A percentile compares a stretch with the other conserved stretches of the same genome.
phyloP scores from a whole-genome alignment of 805 yeast genomes.

The Metschnikowia borealis region DNA sequence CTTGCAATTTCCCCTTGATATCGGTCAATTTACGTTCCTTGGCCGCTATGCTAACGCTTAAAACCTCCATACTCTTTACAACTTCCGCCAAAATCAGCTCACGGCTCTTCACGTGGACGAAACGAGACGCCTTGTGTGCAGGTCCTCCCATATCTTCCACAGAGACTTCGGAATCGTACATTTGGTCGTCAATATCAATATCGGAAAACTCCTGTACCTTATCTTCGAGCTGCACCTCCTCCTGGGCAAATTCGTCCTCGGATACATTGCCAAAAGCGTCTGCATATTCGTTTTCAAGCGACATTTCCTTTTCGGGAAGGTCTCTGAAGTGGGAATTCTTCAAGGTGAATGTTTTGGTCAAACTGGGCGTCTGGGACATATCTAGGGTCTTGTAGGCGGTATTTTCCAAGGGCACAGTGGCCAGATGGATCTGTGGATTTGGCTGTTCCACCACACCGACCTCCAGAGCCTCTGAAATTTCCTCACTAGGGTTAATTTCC shows the following conservation, averaged over 20 bases:
- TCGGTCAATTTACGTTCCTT: background rate
- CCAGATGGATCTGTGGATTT: too few relatives aligned
- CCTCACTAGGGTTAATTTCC: background rate
- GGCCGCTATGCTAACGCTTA: background rate
- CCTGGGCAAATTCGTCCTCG: conserved; percentile 6
- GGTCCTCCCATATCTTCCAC: background rate
- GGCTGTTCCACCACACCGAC: background rate
- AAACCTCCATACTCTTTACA: background rate
- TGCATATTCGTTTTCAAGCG: conserved; percentile 12
- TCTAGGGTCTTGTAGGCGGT: conserved; percentile 13
- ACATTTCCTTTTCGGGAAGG: background rate
- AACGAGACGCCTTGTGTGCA: background rate
- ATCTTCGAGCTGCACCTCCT: conserved; percentile 1
- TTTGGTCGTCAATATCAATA: conserved; percentile 2
- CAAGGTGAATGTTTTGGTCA: conserved; percentile 10
- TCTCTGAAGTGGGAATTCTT: conserved; percentile 13
- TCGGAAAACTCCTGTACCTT: background rate
- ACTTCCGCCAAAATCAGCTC: background rate
- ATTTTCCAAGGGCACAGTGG: conserved; percentile 12
- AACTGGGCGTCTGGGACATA: conserved; percentile 6
- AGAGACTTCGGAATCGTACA: conserved; percentile 16
- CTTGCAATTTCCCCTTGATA: background rate
- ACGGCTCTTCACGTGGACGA: too few relatives aligned
- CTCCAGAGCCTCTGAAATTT: background rate
- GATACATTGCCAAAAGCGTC: conserved; percentile 13